Evolutionary conservation across 495 filamentous ascomycete genomes (phyloP), one percentile per base, ranked within the genome.

Genomic region (Aspergillus steynii): DNA sequence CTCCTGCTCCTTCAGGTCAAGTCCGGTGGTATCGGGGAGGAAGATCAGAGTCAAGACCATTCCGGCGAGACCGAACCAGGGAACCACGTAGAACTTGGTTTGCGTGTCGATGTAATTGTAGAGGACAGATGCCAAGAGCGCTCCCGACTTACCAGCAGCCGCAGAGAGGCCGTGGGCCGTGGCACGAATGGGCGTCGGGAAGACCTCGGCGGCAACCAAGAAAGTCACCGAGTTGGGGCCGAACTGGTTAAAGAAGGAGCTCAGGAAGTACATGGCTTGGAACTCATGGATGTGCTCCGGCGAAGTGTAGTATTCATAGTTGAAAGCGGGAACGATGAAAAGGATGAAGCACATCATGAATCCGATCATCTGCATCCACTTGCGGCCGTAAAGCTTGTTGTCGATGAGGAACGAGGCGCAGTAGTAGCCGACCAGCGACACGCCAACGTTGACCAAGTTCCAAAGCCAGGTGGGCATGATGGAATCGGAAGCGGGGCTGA

Each of bases 181-280:
- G 55, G 92, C 92, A 66, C 93, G 90, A 61, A 97, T 88, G 4
- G 91, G 89, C 0, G 92, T 96, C 2, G 93, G 93, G 81, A 87
- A 97, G 10, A 94, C 90, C 71, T 97, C 93, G 29, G 91, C 93
- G 29, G 93, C 92, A 26, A 94, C 90, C 59, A 96, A 81, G 88
- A 97, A 96, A 54, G 91, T 93, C 58, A 96, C 90, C 56, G 84
- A 85, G 82, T 96, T 97, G 74, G 93, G 92, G 7, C 93, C 92
- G 68, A 97, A 96, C 73, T 97, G 93, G 81, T 95, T 96, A 86
- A 97, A 97, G 82, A 97, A 96, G 46, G 88, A 91, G 50, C 89
- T 90, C 52, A 95, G 73, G 80, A 93, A 97, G 82, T 96, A 84
- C 90, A 97, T 95, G 61, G 92, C 85, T 75, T 95, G 91, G 88